Evolutionary conservation across 108 stramenopile species (phyloP), one percentile per base, ranked within the genome.

Genomic region (Craspedostauros australis): DNA sequence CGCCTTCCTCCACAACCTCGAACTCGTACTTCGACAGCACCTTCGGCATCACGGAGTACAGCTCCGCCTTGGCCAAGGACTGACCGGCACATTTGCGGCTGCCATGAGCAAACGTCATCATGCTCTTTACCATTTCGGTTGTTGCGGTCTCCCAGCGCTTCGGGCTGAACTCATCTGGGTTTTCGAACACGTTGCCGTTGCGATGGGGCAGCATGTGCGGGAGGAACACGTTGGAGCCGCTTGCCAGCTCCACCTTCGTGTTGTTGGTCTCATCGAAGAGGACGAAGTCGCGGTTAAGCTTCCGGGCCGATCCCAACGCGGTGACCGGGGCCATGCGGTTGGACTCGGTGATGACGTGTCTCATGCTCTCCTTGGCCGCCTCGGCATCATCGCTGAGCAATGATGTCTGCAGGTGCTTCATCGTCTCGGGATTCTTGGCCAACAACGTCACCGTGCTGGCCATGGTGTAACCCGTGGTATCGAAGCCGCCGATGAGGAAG

Each of bases 81-180:
- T 77, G 75, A 15, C 75, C 80, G 3, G 61, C 32, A 51, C 80
- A 77, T 28, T 73, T 77, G 19, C 58, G 68, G 19, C 31, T 46
- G 8, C 80, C 80, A 24, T 62, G 15, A 21, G 60, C 51, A 54
- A 74, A 77, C 11, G 72, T 57, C 15, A 77, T 15, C n/a, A 56
- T 66, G 3, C 68, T 37, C 15, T 64, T 40, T 18, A 42, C 50
- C 56, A 66, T 62, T 12, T 47, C 54, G 11, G 54, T 20, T 1
- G 58, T 60, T 9, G 70, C 48, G 26, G 59, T 45, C 22, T 64
- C 62, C 80, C 80, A 81, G 9, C 80, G 54, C 4, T 21, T 29
- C 9, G 80, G 80, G n/a, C 45, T 20, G 39, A 65, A 81, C 12
- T 40, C 36, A 42, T 81, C 71, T 8, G 62, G 23, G 36, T 67